Percentiles rank a stretch among this genome's conserved stretches.
Conservation (phyloP, 129 eudicot genomes). For the Dittrichia graveolens region DNA sequence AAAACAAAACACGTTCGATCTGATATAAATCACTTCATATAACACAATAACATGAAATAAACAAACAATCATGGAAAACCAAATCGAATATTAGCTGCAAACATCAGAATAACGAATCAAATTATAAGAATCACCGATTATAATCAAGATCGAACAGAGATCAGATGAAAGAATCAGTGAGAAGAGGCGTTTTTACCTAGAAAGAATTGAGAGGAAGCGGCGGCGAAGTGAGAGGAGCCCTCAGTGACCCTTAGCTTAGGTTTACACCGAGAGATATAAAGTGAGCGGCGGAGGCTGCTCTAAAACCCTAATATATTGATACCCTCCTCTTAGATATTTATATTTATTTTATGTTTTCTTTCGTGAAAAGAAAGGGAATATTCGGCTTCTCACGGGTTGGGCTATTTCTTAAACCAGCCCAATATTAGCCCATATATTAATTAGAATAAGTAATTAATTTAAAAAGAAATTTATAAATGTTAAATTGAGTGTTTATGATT, state of each 20-base stretch:
- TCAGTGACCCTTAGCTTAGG: slow-evolving; percentile 26
- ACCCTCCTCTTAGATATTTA: slow-evolving; percentile 18
- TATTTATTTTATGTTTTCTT: too few relatives aligned
- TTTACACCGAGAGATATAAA: slow-evolving; percentile 22
- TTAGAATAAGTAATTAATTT: too few relatives aligned
- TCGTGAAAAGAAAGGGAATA: neutral
- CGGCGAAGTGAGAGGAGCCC: neutral
- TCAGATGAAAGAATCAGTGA: neutral
- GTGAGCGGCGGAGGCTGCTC: slow-evolving; percentile 36
- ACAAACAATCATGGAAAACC: slow-evolving; percentile 2
- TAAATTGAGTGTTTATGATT: too few relatives aligned
- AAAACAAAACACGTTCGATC: slow-evolving; percentile 11
- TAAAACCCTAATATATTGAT: slow-evolving; percentile 38
- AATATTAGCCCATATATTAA: neutral
- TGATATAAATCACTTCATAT: neutral
- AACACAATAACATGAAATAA: neutral
- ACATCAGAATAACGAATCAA: slow-evolving; percentile 1
- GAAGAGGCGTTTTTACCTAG: slow-evolving; percentile 4
- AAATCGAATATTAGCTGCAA: neutral
- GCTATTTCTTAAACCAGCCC: neutral
- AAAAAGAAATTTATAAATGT: too few relatives aligned
- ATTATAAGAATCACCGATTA: neutral
- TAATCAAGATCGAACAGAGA: slow-evolving; percentile 19
- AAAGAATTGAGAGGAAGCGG: slow-evolving; percentile 19
- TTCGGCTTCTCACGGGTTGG: slow-evolving; percentile 23